Base-by-base conservation (phyloP, 768 basidiomycete genomes). In the Pilatotrama ljubarskyi region DNA sequence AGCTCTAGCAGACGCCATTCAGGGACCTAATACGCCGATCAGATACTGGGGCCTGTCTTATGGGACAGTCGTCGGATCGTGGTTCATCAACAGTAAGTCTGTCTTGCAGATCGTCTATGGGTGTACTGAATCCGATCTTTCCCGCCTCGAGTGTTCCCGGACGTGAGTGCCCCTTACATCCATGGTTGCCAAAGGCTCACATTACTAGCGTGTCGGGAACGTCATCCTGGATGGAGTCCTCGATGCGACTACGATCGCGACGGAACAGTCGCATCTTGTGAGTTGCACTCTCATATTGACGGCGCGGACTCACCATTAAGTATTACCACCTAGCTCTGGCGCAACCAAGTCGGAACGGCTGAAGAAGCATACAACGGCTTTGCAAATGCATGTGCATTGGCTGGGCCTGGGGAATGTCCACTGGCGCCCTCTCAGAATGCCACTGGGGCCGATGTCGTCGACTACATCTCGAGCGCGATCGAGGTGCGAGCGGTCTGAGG, bases 31-130 rank as follows among this genome's bases (percentile, higher is more conserved):
- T 5, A 58, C 41, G 3, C 50, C 49, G 18, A 58, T 63, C 38
- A 43, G 48, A 13, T 63, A 63, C 40, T 63, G 61, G 61, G 61
- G 61, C 3, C 35, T 63, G 2, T 63, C 61, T 10, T 63, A 63
- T 14, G 56, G 61, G 20, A 63, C 61, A 9, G 17, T 57, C 2
- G 47, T 63, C 11, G 61, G 61, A n/a, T 20, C 42, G 22, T 51
- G 46, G 32, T 58, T 63, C 51, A 32, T 48, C 1, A 58, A 58
- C 20, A 63, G 61, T 63, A 17, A 15, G 61, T 43, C 2, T n/a
- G 14, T n/a, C 24, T 11, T 15, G 44, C 22, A n/a, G n/a, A n/a
- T 43, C 1, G 17, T n/a, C 8, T 3, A 26, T 17, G 14, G 18
- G 37, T 17, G 17, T 13, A 1, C 18, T 14, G 2, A 17, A 10